Evolutionary conservation across 1,284 basidiomycete species (phyloP).

Genomic region (Ceratobasidium sp.): DNA sequence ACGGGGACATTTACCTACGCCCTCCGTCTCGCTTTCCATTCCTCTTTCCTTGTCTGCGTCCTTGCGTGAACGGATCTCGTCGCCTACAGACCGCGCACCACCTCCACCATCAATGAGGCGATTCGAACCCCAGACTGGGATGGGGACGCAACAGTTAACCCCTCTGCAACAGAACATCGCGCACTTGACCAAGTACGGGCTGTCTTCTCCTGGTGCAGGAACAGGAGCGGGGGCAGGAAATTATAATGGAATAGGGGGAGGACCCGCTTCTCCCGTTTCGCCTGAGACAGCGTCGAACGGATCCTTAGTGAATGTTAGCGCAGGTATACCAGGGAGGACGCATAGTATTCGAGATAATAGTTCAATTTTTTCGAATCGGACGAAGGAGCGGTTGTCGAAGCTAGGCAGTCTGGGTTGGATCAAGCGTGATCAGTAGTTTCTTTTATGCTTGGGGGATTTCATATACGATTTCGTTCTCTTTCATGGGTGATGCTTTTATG

Average conservation of each 20-base stretch:
- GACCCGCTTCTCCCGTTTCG: slow-evolving; percentile 5
- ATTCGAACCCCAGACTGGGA: slow-evolving; percentile 1
- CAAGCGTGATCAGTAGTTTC: slow-evolving; percentile 31
- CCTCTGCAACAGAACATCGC: slow-evolving; percentile 82
- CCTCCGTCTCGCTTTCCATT: slow-evolving; percentile 36
- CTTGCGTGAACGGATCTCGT: slow-evolving; percentile 35
- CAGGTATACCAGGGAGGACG: slow-evolving; percentile 9
- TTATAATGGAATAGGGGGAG: slow-evolving; percentile 10
- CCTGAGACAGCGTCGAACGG: slow-evolving; percentile 39
- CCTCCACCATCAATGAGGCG: slow-evolving; percentile 6
- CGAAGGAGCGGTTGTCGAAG: slow-evolving; percentile 35
- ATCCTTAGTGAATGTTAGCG: slow-evolving; percentile 30
- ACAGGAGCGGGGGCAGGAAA: neutral
- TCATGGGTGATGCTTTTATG: neutral
- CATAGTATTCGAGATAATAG: slow-evolving; percentile 37
- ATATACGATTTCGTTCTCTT: slow-evolving; percentile 9
- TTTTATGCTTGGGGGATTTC: neutral
- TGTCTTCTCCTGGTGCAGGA: slow-evolving; percentile 75
- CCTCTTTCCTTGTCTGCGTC: slow-evolving; percentile 42
- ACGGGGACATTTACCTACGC: slow-evolving; percentile 28
- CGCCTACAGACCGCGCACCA: slow-evolving; percentile 32
- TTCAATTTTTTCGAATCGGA: slow-evolving; percentile 36
- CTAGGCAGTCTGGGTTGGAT: slow-evolving; percentile 39
- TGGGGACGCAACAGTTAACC: slow-evolving; percentile 64
- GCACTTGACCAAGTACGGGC: slow-evolving; percentile 81